These are phyloP conservation scores for Solanum clarkiae DNA, from an alignment of 257 asterid genomes.

Conservation along the genomic window DNA sequence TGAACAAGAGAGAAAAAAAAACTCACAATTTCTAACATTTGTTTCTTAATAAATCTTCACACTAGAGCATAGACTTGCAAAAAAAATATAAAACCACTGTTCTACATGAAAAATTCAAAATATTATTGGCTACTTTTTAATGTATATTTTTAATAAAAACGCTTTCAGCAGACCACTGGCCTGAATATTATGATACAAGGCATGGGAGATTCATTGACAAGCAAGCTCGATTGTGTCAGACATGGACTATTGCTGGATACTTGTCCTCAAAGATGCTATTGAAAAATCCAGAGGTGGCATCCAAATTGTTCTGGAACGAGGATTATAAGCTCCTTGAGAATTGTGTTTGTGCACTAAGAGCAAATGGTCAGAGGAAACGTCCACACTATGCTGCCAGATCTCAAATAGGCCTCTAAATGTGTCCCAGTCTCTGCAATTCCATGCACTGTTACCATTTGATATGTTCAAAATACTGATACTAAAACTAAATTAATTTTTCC, in stretches of 20 bases:
- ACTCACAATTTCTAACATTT: no score
- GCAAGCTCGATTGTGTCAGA: constrained; percentile 22
- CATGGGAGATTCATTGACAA: constrained; percentile 25
- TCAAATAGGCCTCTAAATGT: background rate
- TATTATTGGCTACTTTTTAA: no score
- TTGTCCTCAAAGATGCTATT: constrained; percentile 23
- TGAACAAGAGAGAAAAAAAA: no score
- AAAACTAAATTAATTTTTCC: no score
- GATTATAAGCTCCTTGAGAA: constrained; percentile 28
- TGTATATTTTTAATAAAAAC: no score
- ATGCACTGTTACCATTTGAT: background rate
- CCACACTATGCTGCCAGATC: constrained; percentile 10
- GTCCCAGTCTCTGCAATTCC: background rate
- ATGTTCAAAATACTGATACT: no score
- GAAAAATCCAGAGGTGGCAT: constrained; percentile 22
- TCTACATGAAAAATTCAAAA: no score
- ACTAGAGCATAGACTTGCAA: no score
- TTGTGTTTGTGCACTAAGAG: constrained; percentile 20
- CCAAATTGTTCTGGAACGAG: constrained; percentile 25
- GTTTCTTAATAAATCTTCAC: no score
- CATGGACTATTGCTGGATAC: constrained; percentile 35
- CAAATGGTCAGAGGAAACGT: constrained; percentile 12
- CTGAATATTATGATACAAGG: constrained; percentile 31
- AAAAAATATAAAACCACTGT: no score
- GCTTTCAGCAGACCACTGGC: constrained; percentile 28